Percentiles rank a stretch among this genome's conserved stretches.
phyloP scores from a whole-genome alignment of 495 filamentous ascomycete species.

The Penicillium maclennaniae region DNA sequence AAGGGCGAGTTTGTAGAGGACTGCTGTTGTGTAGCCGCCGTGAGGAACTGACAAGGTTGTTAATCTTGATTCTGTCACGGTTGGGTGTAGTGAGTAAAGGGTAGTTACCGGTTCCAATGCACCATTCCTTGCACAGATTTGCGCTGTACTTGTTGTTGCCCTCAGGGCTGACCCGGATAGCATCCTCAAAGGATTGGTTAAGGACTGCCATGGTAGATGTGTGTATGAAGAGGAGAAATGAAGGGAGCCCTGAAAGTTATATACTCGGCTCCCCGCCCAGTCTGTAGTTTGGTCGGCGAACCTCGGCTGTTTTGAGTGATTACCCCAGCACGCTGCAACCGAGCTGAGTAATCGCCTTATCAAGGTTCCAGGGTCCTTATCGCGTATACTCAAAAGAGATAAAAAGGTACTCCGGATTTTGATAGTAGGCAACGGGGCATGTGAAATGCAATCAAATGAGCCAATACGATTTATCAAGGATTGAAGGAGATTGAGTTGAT shows the following conservation, averaged over 20 bases:
- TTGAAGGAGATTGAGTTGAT: no score
- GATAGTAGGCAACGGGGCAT: no score
- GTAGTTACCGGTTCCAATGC: conserved; percentile 61
- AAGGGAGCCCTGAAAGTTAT: background rate
- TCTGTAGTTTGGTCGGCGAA: background rate
- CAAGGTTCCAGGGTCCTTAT: background rate
- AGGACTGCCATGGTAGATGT: conserved; percentile 15
- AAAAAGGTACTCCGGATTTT: no score
- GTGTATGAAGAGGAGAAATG: background rate
- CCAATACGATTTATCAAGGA: no score
- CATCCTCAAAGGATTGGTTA: conserved; percentile 51
- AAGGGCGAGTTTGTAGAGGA: conserved; percentile 57
- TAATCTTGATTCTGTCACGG: background rate
- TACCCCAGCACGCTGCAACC: background rate
- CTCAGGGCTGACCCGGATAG: conserved; percentile 51
- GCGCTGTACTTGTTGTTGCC: conserved; percentile 59
- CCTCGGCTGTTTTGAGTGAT: background rate
- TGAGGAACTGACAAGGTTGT: conserved; percentile 60
- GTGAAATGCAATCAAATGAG: no score
- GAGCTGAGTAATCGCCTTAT: background rate
- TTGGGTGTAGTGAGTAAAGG: background rate
- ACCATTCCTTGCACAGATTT: conserved; percentile 59
- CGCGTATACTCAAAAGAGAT: no score
- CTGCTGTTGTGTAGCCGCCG: conserved; percentile 70
- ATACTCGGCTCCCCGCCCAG: background rate